phyloP scores from a whole-genome alignment of 2,329 filamentous ascomycete genomes.

The Trichophyton equinum region DNA sequence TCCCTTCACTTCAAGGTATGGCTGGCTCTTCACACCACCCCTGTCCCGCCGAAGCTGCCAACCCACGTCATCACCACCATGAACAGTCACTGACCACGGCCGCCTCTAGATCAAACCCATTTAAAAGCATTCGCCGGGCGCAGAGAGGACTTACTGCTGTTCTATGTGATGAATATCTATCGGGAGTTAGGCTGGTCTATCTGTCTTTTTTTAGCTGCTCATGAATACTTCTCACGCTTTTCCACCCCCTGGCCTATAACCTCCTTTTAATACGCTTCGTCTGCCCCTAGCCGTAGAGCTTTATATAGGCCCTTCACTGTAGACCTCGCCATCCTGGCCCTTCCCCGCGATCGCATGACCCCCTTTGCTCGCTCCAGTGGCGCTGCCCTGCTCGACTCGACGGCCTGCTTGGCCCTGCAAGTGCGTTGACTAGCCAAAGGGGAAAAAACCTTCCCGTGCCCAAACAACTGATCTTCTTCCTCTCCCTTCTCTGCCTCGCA shows the following conservation, averaged over 20 bases:
- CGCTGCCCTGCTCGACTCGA: neutral
- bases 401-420: neutral
- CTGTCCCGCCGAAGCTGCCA: neutral
- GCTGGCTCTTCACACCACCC: conserved; percentile 1
- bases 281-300: neutral
- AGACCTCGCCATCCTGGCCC: neutral
- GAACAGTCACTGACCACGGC: neutral
- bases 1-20: conserved; percentile 86
- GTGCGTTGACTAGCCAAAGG: neutral
- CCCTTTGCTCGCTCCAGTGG: conserved; percentile 6
- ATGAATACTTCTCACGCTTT: neutral
- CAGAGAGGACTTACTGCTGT: neutral
- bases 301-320: neutral
- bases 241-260: neutral
- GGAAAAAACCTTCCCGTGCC: neutral
- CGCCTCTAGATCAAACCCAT: conserved; percentile 38
- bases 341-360: conserved; percentile 28
- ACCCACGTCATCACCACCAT: neutral
- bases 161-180: neutral
- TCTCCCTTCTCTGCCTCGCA: neutral
- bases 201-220: neutral
- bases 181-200: neutral
- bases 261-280: neutral
- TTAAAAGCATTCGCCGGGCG: conserved; percentile 21
- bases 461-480: neutral